A percentile compares a stretch with the other conserved stretches of the same genome.
Evolutionary conservation across 148 eudicot genomes (phyloP).

Genomic region (Rhododendron henanense): DNA sequence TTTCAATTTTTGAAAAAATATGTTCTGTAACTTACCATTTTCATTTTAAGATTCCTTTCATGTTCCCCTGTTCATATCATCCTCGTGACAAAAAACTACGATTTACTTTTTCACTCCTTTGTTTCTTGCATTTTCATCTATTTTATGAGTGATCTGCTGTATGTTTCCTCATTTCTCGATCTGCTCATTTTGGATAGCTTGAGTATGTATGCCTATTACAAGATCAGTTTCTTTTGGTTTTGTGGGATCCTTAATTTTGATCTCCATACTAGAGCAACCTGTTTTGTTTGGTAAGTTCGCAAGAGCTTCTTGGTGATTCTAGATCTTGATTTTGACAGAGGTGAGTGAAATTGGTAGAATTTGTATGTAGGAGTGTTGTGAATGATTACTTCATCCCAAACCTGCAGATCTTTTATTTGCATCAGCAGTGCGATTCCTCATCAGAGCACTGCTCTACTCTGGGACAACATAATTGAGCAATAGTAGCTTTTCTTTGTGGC

Average conservation of each 20-base stretch:
- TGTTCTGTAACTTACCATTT: background rate
- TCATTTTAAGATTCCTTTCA: background rate
- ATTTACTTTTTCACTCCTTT: background rate
- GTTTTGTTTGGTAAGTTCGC: background rate
- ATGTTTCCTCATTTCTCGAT: background rate
- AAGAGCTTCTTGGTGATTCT: slow-evolving; percentile 3
- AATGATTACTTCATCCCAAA: background rate
- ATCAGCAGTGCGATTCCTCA: background rate
- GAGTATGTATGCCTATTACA: background rate
- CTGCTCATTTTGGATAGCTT: background rate
- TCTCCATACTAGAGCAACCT: background rate
- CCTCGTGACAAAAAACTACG: background rate
- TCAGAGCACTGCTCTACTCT: background rate
- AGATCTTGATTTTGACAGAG: background rate
- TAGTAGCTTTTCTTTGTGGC: background rate
- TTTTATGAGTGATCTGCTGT: background rate
- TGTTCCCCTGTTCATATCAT: background rate
- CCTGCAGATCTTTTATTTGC: background rate
- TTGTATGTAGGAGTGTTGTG: background rate
- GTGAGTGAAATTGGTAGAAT: background rate
- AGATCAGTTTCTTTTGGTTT: background rate
- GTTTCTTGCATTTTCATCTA: background rate
- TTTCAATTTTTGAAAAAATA: background rate
- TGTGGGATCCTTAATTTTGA: slow-evolving; percentile 5
- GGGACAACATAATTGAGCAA: background rate